Evolutionary conservation across 768 basidiomycete genomes (phyloP), one percentile per base, ranked within the genome.

Genomic region (Panaeolus papilionaceus): DNA sequence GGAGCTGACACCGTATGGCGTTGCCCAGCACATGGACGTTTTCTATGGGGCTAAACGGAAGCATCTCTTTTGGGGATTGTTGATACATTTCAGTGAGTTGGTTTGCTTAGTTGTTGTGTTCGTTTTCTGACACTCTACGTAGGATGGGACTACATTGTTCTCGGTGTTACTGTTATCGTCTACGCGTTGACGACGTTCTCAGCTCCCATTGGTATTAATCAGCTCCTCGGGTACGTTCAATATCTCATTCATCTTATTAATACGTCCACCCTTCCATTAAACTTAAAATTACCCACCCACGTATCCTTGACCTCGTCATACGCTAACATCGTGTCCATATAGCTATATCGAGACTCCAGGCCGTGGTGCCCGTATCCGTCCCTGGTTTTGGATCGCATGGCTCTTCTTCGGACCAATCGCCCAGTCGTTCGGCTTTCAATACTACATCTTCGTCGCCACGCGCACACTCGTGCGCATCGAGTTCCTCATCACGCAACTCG

Each of bases 331-430:
- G 20, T 20, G 2, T 62, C 20, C 28, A 28, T 39, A 39, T 18
- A 89, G 85, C 40, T 88, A 91, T 71, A 76, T 93, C 20, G 90
- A 92, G 76, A 82, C 75, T 3, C 76, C 79, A 14, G 88, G 87
- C 2, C 72, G 82, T 65, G 81, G 75, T 28, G 81, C 88, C 0
- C 70, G 76, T 7, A 75, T 90, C 28, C 83, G 84, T 42, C 92
- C 92, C 0, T 91, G 91, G 86, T 84, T 92, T 7, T 93, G 91
- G 91, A 84, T 92, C 16, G 39, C 76, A 0, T 77, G 79, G 72
- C 78, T 89, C 12, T 83, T 88, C 68, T 54, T 84, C 7, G 87
- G 86, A 12, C 85, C 87, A 10, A 73, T 80, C 4, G 0, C 83
- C 10, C 78, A 75, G 14, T 78, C 83, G 4, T 23, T 90, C 7